Evolutionary conservation across 176 grass and related monocot genomes (phyloP).

Genomic region (Oryza glumipatula): DNA sequence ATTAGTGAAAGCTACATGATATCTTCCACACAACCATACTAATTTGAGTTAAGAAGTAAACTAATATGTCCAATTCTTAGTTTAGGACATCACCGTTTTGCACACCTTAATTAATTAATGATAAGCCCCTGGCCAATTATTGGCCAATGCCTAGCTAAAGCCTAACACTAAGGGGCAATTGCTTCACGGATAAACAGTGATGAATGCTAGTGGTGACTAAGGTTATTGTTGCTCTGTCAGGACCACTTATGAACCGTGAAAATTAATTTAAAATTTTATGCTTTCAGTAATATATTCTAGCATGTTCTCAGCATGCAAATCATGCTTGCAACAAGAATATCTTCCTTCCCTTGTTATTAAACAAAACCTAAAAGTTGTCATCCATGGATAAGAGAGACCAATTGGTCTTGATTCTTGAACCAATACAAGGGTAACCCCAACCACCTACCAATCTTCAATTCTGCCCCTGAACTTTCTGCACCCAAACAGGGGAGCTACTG

Average conservation of each 20-base stretch:
- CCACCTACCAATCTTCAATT: slow-evolving; percentile 36
- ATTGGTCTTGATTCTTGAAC: slow-evolving; percentile 29
- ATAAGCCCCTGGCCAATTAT: slow-evolving; percentile 31
- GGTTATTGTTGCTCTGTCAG: slow-evolving; percentile 21
- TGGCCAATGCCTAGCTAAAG: slow-evolving; percentile 8
- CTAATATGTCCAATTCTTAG: slow-evolving; percentile 6
- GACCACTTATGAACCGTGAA: not conserved
- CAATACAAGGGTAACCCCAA: not conserved
- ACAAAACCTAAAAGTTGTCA: slow-evolving; percentile 11
- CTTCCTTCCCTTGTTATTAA: slow-evolving; percentile 1
- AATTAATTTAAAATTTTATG: not conserved
- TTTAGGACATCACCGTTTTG: not conserved
- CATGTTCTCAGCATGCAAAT: not conserved
- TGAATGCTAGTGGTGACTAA: not conserved
- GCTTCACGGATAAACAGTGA: slow-evolving; percentile 13
- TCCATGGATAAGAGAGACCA: slow-evolving; percentile 29
- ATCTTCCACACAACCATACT: not conserved
- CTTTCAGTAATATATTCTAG: slow-evolving; percentile 6
- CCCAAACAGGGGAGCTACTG: slow-evolving; percentile 50
- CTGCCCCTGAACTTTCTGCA: slow-evolving; percentile 37
- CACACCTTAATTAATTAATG: slow-evolving; percentile 15
- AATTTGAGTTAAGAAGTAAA: slow-evolving; percentile 4
- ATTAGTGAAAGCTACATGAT: slow-evolving; percentile 29
- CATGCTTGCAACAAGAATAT: not conserved
- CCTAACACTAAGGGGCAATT: not conserved